Conservation (phyloP, 2,329 filamentous ascomycete species). For the Dothideomycetes sp. region DNA sequence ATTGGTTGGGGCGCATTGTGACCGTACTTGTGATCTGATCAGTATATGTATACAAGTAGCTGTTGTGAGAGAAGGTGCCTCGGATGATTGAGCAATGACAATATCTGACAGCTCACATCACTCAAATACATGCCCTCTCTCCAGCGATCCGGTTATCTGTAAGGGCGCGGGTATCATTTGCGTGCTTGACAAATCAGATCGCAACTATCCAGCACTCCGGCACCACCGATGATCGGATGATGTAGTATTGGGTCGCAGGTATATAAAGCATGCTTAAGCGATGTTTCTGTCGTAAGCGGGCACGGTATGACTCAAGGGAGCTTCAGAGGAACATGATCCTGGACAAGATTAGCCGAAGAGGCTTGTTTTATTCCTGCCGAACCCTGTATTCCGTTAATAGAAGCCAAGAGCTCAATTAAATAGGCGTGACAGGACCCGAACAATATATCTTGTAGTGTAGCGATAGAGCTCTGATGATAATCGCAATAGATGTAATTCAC, state of each 20-base stretch:
- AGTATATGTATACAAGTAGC: too few species aligned
- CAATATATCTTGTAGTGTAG: neutral
- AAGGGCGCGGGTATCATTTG: too few species aligned
- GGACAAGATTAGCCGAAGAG: conserved; percentile 3
- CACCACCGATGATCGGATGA: neutral
- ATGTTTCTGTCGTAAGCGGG: neutral
- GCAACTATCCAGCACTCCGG: neutral
- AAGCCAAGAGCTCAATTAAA: too few species aligned
- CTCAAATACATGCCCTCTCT: too few species aligned
- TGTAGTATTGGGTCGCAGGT: neutral
- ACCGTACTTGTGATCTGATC: too few species aligned
- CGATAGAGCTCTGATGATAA: neutral
- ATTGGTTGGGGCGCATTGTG: too few species aligned
- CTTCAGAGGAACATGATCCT: neutral
- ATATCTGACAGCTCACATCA: too few species aligned
- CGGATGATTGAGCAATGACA: too few species aligned
- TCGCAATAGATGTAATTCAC: neutral
- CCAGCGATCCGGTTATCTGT: too few species aligned
- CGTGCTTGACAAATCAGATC: neutral
- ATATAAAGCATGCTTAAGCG: neutral
- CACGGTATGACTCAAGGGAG: neutral
- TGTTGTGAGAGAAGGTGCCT: too few species aligned
- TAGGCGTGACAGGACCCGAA: too few species aligned
- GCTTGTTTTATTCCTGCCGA: conserved; percentile 1
- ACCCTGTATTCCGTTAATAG: too few species aligned